Base-by-base conservation (phyloP, 805 yeast species). In the Wickerhamiella allomyrinae region DNA sequence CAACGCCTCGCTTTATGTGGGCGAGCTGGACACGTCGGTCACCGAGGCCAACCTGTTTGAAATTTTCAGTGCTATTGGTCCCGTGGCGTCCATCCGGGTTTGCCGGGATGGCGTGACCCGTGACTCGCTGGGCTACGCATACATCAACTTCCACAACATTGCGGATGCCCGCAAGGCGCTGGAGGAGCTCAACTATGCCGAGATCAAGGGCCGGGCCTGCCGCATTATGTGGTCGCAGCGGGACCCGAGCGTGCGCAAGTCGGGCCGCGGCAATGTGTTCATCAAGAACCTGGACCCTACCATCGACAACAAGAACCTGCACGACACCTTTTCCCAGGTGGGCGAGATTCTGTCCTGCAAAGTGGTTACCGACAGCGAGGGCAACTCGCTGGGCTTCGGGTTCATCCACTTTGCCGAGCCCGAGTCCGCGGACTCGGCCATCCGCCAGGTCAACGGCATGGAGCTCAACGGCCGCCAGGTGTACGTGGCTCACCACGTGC, bases 221-320 rank as follows among this genome's bases (percentile, higher is more conserved):
- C 85, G 98, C 69, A 89, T 91, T 71, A 91, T 91, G 97, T 86
- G 97, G 96, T 86, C 96, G 54, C 97, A 91, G 73, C 85, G 97
- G 70, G 97, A 91, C 65, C 97, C 98, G 52, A 74, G 95, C 49
- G 66, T 78, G 58, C 83, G 98, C 75, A 84, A 79, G 74, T 79
- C 79, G 61, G 96, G 96, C 65, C 80, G 84, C 51, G 96, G 95
- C 60, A 91, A 91, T 76, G 79, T 91, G 54, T 91, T 81, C 77
- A 89, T 91, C 72, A 91, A 91, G 79, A 91, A 91, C 77, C 77
- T 91, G 69, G 95, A 89, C 67, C 93, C 95, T 48, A 94, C 84
- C 59, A 91, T 91, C 59, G 98, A 91, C 71, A 89, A 91, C 85
- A 89, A 89, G 76, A 94, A 95, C 57, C 75, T 91, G 59, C 94